Conservation (phyloP, 2,329 filamentous ascomycete genomes). For the Zasmidium angulare region DNA sequence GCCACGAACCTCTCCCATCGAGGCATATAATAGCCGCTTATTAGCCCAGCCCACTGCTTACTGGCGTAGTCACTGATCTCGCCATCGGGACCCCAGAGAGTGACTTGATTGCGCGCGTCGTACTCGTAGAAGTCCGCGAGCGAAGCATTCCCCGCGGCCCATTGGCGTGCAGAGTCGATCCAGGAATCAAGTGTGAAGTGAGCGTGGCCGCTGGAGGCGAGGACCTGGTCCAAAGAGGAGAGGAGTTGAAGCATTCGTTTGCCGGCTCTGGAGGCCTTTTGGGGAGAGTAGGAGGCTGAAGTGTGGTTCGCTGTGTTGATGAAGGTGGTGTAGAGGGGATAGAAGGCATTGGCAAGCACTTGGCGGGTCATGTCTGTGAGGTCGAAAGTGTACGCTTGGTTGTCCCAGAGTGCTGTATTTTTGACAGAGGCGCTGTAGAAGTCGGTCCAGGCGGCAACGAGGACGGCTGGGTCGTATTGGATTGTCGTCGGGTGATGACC, state of each 20-base stretch:
- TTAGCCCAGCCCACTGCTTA: conserved; percentile 51
- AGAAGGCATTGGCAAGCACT: conserved; percentile 50
- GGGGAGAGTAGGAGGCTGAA: conserved; percentile 17
- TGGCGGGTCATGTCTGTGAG: conserved; percentile 53
- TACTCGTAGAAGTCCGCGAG: conserved; percentile 44
- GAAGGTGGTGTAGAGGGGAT: conserved; percentile 40
- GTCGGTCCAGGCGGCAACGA: conserved; percentile 43
- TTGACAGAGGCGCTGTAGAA: conserved; percentile 39
- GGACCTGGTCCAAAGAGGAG: conserved; percentile 42
- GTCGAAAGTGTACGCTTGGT: conserved; percentile 48
- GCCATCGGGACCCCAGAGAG: conserved; percentile 50
- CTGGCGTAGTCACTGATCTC: conserved; percentile 53
- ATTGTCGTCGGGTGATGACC: conserved; percentile 46
- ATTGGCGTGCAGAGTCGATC: conserved; percentile 42
- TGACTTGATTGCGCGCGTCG: conserved; percentile 53
- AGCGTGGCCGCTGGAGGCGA: conserved; percentile 38
- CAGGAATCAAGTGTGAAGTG: conserved; percentile 47
- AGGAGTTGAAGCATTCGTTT: conserved; percentile 38
- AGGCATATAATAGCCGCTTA: conserved; percentile 47
- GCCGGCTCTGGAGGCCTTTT: conserved; percentile 29
- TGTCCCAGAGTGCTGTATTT: conserved; percentile 40
- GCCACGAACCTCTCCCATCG: conserved; percentile 50
- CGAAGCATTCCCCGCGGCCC: conserved; percentile 24
- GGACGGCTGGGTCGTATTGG: conserved; percentile 41
- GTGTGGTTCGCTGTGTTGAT: conserved; percentile 37